Conservation (phyloP, 768 basidiomycete species). For the Auricularia sp. region DNA sequence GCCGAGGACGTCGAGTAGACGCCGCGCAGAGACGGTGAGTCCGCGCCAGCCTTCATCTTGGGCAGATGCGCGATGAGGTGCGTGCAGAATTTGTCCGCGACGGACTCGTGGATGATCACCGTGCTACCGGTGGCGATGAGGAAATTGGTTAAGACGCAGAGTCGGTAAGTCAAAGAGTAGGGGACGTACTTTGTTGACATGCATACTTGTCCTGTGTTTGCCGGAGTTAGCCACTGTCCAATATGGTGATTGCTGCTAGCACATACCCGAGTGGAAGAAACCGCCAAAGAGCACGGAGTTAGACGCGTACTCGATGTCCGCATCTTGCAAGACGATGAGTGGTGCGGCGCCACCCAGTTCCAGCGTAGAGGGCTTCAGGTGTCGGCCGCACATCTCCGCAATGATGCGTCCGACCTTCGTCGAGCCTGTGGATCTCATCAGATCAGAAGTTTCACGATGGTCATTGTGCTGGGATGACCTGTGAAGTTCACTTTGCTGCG, state of each 20-base stretch:
- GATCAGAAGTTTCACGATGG: neutral
- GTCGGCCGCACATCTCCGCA: conserved; percentile 21
- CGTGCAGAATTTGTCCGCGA: conserved; percentile 14
- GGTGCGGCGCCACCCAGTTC: neutral
- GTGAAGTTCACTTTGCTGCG: conserved; percentile 23
- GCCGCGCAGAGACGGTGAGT: conserved; percentile 10
- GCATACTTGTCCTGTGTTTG: neutral
- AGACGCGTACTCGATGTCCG: neutral
- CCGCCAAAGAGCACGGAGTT: neutral
- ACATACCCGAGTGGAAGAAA: neutral
- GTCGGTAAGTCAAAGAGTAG: too few relatives aligned
- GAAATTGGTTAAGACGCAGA: too few relatives aligned
- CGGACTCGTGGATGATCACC: conserved; percentile 11
- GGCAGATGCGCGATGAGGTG: conserved; percentile 8
- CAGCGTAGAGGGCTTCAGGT: conserved; percentile 25
- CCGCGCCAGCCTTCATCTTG: neutral
- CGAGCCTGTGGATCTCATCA: conserved; percentile 12
- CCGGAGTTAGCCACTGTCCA: neutral
- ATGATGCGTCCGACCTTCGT: conserved; percentile 22
- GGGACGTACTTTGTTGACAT: neutral
- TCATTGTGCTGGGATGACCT: neutral
- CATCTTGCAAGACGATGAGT: neutral
- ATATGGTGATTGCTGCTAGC: neutral
- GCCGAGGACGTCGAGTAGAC: conserved; percentile 11
- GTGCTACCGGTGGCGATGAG: neutral